These are phyloP conservation scores for Podila horticola DNA, from an alignment of 192 early-diverging fungal genomes.

Conservation along the genomic window DNA sequence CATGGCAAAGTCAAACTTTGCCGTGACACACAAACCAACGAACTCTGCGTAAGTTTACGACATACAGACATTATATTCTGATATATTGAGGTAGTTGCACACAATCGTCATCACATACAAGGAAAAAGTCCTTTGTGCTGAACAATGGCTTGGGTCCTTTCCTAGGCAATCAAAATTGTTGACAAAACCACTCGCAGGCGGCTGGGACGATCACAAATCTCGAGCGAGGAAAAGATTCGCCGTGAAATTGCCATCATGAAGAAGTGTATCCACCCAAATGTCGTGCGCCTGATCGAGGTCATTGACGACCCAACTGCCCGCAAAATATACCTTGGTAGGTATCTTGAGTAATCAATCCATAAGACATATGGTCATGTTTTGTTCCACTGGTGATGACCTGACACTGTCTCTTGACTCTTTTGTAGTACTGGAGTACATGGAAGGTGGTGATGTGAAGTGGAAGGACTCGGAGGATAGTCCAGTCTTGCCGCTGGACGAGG, in stretches of 20 bases:
- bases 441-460: conserved; percentile 94
- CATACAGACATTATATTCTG: too few relatives aligned
- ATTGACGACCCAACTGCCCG: conserved; percentile 92
- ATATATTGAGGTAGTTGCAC: too few relatives aligned
- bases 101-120: too few relatives aligned
- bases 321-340: conserved; percentile 91
- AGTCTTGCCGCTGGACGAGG: conserved; percentile 67
- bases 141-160: neutral
- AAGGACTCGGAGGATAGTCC: conserved; percentile 74
- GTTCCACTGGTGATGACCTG: neutral
- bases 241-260: conserved; percentile 97
- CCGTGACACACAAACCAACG: conserved; percentile 80
- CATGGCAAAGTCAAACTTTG: conserved; percentile 97
- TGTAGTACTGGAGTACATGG: conserved; percentile 88
- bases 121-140: neutral
- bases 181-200: conserved; percentile 53
- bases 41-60: conserved; percentile 72
- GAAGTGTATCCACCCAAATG: conserved; percentile 92
- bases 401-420: neutral
- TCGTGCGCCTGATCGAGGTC: conserved; percentile 92
- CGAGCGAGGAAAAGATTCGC: conserved; percentile 86
- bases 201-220: conserved; percentile 49
- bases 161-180: conserved; percentile 58
- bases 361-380: neutral
- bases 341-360: neutral